These are phyloP conservation scores for Ploettnerulaceae sp. DNA, from an alignment of 2,329 filamentous ascomycete species.

Conservation along the genomic window DNA sequence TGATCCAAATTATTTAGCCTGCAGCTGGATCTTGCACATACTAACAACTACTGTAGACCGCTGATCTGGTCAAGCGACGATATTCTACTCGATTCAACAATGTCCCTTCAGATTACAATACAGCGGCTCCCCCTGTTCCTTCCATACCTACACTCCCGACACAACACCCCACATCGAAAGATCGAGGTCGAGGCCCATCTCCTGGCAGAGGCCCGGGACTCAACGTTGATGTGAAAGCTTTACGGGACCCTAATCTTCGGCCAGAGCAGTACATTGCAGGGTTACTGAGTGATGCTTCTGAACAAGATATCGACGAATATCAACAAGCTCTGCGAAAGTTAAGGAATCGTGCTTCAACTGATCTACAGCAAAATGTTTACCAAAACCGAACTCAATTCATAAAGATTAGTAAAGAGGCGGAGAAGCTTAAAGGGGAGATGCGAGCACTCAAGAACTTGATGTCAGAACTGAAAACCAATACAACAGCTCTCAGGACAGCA, in stretches of 20 bases:
- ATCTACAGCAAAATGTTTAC: slow-evolving; percentile 92
- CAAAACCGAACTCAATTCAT: slow-evolving; percentile 98
- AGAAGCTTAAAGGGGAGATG: slow-evolving; percentile 97
- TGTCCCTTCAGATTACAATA: slow-evolving; percentile 63
- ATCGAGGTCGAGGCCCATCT: slow-evolving; percentile 27
- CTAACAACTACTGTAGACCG: slow-evolving; percentile 41
- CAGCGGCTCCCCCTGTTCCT: slow-evolving; percentile 62
- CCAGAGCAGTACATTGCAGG: slow-evolving; percentile 67
- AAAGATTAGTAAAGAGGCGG: slow-evolving; percentile 97
- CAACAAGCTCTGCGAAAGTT: slow-evolving; percentile 30
- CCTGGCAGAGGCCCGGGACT: slow-evolving; percentile 47
- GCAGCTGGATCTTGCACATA: background rate
- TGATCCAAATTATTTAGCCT: slow-evolving; percentile 12
- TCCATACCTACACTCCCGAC: slow-evolving; percentile 65
- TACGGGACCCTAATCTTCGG: slow-evolving; percentile 74
- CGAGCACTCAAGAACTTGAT: slow-evolving; percentile 82
- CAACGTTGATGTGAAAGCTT: slow-evolving; percentile 67
- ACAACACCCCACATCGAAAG: slow-evolving; percentile 35
- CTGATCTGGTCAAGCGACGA: slow-evolving; percentile 85
- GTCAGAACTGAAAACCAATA: slow-evolving; percentile 82
- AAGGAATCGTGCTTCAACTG: slow-evolving; percentile 39
- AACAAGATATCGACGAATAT: slow-evolving; percentile 34
- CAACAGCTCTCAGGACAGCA: slow-evolving; percentile 57
- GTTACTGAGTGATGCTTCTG: slow-evolving; percentile 36
- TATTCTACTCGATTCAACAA: slow-evolving; percentile 93